Evolutionary conservation across 352 stramenopile species (phyloP).

Genomic region (Phytophthora pisi): DNA sequence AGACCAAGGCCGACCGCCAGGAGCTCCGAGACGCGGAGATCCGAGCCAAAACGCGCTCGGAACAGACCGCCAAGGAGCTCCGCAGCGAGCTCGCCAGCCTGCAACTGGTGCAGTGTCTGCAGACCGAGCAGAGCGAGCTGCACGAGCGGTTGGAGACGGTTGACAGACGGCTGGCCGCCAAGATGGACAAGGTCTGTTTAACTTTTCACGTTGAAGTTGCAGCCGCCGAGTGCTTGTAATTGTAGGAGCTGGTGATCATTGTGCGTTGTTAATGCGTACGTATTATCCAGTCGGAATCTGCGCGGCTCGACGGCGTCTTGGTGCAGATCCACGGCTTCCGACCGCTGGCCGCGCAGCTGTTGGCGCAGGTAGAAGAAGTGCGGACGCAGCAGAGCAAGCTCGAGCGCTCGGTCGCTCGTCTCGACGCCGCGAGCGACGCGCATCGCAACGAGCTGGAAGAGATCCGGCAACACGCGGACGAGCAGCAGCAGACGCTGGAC

Average conservation of each 20-base stretch:
- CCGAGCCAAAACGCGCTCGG: conserved; percentile 22
- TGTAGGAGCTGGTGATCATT: background rate
- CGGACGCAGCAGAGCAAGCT: conserved; percentile 13
- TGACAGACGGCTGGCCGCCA: conserved; percentile 48
- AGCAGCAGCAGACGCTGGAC: conserved; percentile 25
- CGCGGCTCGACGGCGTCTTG: conserved; percentile 52
- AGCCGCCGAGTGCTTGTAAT: background rate
- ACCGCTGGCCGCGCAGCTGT: conserved; percentile 42
- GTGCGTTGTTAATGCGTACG: background rate
- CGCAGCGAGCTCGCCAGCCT: conserved; percentile 42
- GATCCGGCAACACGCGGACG: conserved; percentile 19
- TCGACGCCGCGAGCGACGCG: conserved; percentile 7
- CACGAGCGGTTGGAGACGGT: conserved; percentile 50
- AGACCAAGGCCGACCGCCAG: conserved; percentile 28
- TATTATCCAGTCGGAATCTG: conserved; percentile 45
- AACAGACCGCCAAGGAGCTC: conserved; percentile 31
- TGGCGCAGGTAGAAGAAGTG: conserved; percentile 29
- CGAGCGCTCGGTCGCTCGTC: conserved; percentile 9
- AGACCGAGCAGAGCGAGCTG: conserved; percentile 52
- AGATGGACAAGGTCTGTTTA: conserved; percentile 67
- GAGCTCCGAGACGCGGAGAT: conserved; percentile 22
- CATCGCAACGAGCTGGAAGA: conserved; percentile 19
- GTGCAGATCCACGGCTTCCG: conserved; percentile 64
- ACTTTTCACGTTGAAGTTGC: conserved; percentile 7
- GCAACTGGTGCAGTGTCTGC: conserved; percentile 44